Base-by-base conservation (phyloP, 2,329 filamentous ascomycete genomes). In the Ceratocystis smalleyi region DNA sequence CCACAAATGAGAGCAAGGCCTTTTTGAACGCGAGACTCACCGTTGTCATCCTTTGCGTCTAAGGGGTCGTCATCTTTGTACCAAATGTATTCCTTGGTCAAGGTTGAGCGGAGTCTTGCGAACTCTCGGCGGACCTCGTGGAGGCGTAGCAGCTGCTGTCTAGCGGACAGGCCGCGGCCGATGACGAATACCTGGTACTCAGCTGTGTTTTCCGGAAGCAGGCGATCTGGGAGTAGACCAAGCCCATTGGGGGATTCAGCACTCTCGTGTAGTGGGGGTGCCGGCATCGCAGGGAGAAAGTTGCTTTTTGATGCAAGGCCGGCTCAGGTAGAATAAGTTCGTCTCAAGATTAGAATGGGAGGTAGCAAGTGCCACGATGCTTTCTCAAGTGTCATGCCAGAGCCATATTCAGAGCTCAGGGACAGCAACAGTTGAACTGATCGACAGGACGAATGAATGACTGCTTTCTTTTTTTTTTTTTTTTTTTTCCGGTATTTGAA, bases 51-150 rank as follows among this genome's bases (percentile, higher is more conserved):
- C 74, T 78, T 86, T 70, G 78, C 78, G 19, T 87, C 82, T 5
- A 96, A 75, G n/a, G 79, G 80, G 68, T 99, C 91, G 0, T 79
- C 76, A 63, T 96, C 91, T 12, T 91, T 83, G 73, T 99, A 94
- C 94, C 94, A 99, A 67, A 99, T 95, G 70, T 96, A 96, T 67
- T 89, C 86, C 69, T 83, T 85, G n/a, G 92, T 79, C 6, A 90
- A 75, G 2, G 79, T 77, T 54, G 83, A 83, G 3, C 75, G 73
- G n/a, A 94, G 74, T 32, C 83, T 78, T 1, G 80, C 75, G 0
- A 88, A 85, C 1, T 83, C 80, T 72, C 84, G 89, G 63, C 90
- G 84, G 8, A 96, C 79, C 22, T 80, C 76, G 65, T 89, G 86
- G n/a, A 96, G 79, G 22, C 81, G 80, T 27, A 82, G 74, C 10